Base-by-base conservation (phyloP, 805 yeast species). In the Saccharomyces jurei region DNA sequence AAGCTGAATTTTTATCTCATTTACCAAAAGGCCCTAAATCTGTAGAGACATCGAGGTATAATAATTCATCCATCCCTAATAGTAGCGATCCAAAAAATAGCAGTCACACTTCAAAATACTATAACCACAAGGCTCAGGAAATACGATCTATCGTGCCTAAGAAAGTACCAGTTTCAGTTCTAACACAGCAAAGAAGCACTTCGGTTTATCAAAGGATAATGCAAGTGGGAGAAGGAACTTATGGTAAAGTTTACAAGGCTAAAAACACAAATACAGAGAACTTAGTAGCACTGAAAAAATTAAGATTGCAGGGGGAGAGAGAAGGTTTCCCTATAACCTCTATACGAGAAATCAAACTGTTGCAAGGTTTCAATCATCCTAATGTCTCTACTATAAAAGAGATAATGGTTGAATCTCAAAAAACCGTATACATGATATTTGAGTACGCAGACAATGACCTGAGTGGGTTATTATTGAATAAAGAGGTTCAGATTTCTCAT, bases 201-300 rank as follows among this genome's bases (percentile, higher is more conserved):
- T 66, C 71, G 2, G 62, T 74, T 2, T 89, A 86, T 68, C 84
- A 85, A 59, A 75, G 91, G 53, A 81, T 88, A 0, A 78, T 81
- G 46, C 98, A 94, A 66, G 98, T 94, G 4, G 99, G 99, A n/a
- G 98, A 94, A 71, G 99, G 99, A 9, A 94, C 98, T 0, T 94
- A 94, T 69, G 99, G 99, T 21, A 69, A 68, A 61, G 73, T 69
- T 21, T 69, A 66, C 56, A 69, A 69, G 52, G 96, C 97, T 0
- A 76, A 75, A 50, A 90, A 94, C 67, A 71, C 72, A 14, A 73
- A 81, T 4, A 88, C 96, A 0, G 77, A 81, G 1, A 82, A 80
- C 55, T 73, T 79, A 59, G 94, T 90, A n/a, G 99, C 99, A 1
- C 74, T 94, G 64, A 94, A 94, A 67, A 79, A 85, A 60, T 75